Evolutionary conservation across 257 asterid species (phyloP).

Genomic region (Salvia splendens): DNA sequence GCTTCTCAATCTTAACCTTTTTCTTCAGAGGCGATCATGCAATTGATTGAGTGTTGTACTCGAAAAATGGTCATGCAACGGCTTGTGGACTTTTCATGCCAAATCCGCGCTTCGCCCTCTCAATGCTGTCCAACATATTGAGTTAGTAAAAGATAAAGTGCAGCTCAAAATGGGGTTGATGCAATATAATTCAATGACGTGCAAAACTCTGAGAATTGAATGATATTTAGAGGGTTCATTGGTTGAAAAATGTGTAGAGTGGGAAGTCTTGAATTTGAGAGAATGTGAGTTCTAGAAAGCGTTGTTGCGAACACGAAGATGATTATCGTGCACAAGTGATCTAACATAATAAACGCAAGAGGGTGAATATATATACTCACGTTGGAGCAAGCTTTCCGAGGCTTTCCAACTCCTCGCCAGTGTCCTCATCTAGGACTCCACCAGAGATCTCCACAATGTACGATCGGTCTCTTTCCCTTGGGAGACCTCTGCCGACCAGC

Average conservation of each 20-base stretch:
- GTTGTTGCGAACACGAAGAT: too few relatives aligned
- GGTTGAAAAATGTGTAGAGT: too few relatives aligned
- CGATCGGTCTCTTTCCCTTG: constrained; percentile 57
- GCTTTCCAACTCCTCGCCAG: constrained; percentile 82
- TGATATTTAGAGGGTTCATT: too few relatives aligned
- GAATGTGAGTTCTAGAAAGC: too few relatives aligned
- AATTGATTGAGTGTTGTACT: not conserved
- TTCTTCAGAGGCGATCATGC: constrained; percentile 8
- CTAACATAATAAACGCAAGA: not conserved
- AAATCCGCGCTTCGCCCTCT: constrained; percentile 74
- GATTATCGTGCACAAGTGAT: too few relatives aligned
- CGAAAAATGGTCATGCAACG: constrained; percentile 33
- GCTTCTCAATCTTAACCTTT: constrained; percentile 11
- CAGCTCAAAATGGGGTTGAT: not conserved
- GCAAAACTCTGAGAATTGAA: too few relatives aligned
- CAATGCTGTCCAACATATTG: constrained; percentile 53
- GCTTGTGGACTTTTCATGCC: constrained; percentile 75
- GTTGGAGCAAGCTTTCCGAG: constrained; percentile 98
- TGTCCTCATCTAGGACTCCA: constrained; percentile 70
- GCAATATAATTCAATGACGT: too few relatives aligned
- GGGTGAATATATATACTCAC: constrained; percentile 47
- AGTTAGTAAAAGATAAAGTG: constrained; percentile 29
- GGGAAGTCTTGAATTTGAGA: too few relatives aligned
- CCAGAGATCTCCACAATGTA: constrained; percentile 88
- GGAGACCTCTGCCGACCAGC: constrained; percentile 73